Conservation (phyloP, 768 basidiomycete genomes). For the Pholiota microspora region DNA sequence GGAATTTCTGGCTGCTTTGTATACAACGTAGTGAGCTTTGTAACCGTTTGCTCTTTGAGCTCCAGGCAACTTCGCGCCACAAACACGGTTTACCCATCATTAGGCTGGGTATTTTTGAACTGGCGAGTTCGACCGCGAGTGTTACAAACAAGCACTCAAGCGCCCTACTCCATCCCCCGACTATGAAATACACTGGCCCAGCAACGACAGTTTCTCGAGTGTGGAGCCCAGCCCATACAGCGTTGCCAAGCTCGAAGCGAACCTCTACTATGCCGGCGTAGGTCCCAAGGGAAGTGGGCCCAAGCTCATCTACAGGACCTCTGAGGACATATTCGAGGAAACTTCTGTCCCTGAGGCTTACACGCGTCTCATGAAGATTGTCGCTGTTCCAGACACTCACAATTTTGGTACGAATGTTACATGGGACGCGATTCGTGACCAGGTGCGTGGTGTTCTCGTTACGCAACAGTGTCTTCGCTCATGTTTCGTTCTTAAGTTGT, state of each 20-base stretch:
- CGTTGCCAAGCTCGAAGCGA: conserved; percentile 24
- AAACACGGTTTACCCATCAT: too few species aligned
- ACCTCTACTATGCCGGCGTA: conserved; percentile 31
- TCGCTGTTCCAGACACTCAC: conserved; percentile 24
- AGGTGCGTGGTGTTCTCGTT: conserved; percentile 32
- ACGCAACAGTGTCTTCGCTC: conserved; percentile 25
- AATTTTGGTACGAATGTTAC: conserved; percentile 27
- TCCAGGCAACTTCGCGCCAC: too few species aligned
- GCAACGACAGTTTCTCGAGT: background rate
- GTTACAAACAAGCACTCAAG: background rate
- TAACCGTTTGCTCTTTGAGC: too few species aligned
- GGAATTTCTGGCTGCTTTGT: too few species aligned
- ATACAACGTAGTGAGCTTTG: too few species aligned
- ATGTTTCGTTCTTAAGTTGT: conserved; percentile 32
- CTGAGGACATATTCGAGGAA: conserved; percentile 25
- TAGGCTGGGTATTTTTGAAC: background rate
- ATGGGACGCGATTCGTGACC: conserved; percentile 29
- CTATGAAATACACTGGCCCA: background rate
- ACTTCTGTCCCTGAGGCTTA: conserved; percentile 30
- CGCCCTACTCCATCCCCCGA: background rate
- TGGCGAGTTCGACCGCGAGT: background rate
- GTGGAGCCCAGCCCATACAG: conserved; percentile 13
- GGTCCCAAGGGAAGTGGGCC: conserved; percentile 27
- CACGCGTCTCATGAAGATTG: conserved; percentile 27
- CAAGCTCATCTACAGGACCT: conserved; percentile 34